Evolutionary conservation across 1,284 basidiomycete species (phyloP).

Genomic region (Bjerkandera adusta): DNA sequence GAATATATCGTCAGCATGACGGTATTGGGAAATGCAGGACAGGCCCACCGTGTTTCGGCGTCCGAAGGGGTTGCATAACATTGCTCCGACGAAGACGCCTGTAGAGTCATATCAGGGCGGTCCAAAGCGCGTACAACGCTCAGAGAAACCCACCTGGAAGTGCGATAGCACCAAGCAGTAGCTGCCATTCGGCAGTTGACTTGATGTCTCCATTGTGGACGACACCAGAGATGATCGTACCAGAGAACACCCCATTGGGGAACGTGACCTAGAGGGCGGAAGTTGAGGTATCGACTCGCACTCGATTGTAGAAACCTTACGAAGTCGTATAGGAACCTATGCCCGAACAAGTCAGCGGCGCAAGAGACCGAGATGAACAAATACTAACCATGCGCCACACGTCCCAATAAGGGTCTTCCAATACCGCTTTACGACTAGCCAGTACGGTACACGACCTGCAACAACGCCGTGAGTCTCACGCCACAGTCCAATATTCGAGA

Average conservation of each 20-base stretch:
- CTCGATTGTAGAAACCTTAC: slow-evolving; percentile 33
- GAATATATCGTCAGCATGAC: not conserved
- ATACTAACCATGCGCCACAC: slow-evolving; percentile 61
- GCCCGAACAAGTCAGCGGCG: slow-evolving; percentile 12
- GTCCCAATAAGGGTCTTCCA: slow-evolving; percentile 72
- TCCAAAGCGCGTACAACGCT: not conserved
- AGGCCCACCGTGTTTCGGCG: slow-evolving; percentile 61
- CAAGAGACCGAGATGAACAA: not conserved
- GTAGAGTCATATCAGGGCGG: slow-evolving; percentile 12
- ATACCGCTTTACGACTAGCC: slow-evolving; percentile 61
- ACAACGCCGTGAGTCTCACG: slow-evolving; percentile 3
- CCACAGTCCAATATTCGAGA: not conserved
- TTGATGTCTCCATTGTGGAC: slow-evolving; percentile 53
- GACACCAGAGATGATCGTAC: slow-evolving; percentile 62
- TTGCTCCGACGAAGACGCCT: slow-evolving; percentile 56
- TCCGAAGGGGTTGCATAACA: slow-evolving; percentile 62
- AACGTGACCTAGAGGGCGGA: slow-evolving; percentile 55
- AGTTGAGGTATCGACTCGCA: not conserved
- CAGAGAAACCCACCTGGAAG: slow-evolving; percentile 68
- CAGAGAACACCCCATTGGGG: slow-evolving; percentile 53
- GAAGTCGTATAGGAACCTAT: slow-evolving; percentile 75
- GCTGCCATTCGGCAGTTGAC: slow-evolving; percentile 65
- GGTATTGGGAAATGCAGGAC: slow-evolving; percentile 16
- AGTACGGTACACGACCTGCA: slow-evolving; percentile 59
- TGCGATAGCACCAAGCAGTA: slow-evolving; percentile 64